Evolutionary conservation across 306 rosid species (phyloP).

Genomic region (Rosa lucieae): DNA sequence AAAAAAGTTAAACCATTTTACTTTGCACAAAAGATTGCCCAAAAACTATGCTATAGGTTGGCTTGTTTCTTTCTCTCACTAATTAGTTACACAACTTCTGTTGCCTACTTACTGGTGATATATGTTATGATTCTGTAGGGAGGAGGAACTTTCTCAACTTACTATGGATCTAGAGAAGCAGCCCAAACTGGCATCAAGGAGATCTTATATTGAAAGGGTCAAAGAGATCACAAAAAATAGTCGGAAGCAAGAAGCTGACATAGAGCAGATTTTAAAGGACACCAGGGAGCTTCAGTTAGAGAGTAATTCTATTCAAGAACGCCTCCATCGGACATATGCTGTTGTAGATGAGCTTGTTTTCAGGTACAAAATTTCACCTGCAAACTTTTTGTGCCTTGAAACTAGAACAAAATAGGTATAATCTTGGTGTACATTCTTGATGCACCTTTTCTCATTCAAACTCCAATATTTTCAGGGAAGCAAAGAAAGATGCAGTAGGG

Average conservation of each 20-base stretch:
- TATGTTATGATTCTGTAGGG: slow-evolving; percentile 32
- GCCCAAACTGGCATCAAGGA: slow-evolving; percentile 56
- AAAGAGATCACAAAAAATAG: slow-evolving; percentile 84
- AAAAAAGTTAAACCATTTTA: too few relatives aligned
- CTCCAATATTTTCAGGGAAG: slow-evolving; percentile 61
- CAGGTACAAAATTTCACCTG: slow-evolving; percentile 49
- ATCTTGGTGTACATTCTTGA: not conserved
- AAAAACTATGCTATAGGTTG: slow-evolving; percentile 7
- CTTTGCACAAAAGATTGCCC: not conserved
- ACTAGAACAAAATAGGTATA: not conserved
- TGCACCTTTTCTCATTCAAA: not conserved
- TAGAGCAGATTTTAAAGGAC: slow-evolving; percentile 72
- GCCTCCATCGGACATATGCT: slow-evolving; percentile 79
- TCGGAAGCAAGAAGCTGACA: slow-evolving; percentile 80
- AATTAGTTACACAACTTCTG: not conserved
- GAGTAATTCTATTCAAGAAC: slow-evolving; percentile 81
- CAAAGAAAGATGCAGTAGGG: slow-evolving; percentile 70
- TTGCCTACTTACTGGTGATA: slow-evolving; percentile 25
- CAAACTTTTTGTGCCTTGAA: not conserved
- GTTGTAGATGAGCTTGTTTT: slow-evolving; percentile 79
- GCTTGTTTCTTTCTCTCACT: not conserved
- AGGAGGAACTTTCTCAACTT: slow-evolving; percentile 41
- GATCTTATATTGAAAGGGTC: slow-evolving; percentile 66
- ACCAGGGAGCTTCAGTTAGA: slow-evolving; percentile 89
- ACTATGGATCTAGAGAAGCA: slow-evolving; percentile 39